Evolutionary conservation across 2,329 filamentous ascomycete species (phyloP).

Genomic region (Beauveria sp.): DNA sequence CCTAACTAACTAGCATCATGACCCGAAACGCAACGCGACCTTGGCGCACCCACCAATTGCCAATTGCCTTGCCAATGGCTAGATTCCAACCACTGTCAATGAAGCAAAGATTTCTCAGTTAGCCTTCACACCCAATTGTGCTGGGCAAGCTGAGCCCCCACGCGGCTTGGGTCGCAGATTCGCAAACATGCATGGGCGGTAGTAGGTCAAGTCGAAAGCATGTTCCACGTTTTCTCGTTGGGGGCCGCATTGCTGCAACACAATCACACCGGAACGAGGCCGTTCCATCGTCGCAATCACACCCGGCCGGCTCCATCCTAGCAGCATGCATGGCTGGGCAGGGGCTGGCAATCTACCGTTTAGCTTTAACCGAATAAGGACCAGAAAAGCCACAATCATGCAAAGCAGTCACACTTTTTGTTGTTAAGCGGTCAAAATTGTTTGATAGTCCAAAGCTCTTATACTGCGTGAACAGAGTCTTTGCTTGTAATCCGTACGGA

Average conservation of each 20-base stretch:
- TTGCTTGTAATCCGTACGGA: background rate
- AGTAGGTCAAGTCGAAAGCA: background rate
- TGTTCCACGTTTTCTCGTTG: conserved; percentile 3
- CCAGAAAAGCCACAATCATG: conserved; percentile 2
- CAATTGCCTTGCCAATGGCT: background rate
- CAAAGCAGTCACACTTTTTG: background rate
- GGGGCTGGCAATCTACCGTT: background rate
- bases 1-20: background rate
- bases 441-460: background rate
- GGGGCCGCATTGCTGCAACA: background rate
- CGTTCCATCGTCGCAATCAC: conserved; percentile 6
- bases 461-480: background rate
- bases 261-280: conserved; percentile 4
- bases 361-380: background rate
- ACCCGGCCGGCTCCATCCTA: background rate
- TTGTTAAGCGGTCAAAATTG: background rate
- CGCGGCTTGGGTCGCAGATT: background rate
- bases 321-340: background rate
- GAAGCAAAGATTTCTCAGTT: background rate
- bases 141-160: background rate
- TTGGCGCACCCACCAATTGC: background rate
- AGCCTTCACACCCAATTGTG: background rate
- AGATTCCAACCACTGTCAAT: background rate
- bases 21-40: background rate
- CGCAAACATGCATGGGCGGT: background rate